Base-by-base conservation (phyloP, 2,329 filamentous ascomycete species). In the Sclerotinia trifoliorum region DNA sequence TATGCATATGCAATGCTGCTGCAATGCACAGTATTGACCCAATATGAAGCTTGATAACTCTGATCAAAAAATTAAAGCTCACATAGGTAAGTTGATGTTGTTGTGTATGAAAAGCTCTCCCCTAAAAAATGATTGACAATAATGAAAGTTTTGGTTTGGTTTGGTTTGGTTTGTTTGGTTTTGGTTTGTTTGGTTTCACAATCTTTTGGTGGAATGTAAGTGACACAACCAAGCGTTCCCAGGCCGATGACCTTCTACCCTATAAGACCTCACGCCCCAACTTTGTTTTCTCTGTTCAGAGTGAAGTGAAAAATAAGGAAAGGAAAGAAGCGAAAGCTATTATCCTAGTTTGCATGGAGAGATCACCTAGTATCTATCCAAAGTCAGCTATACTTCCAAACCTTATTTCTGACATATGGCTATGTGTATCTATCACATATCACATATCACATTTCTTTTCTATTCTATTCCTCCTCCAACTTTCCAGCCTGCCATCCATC, bases 21-120 rank as follows among this genome's bases (percentile, higher is more conserved):
- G 52, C 66, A 65, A 44, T 51, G 58, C 15, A 62, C 39, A 3
- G n/a, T 44, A 42, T 55, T 26, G 32, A 48, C 32, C 19, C 21
- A 42, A 61, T 15, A 56, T 39, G 51, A 64, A 64, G 66, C 24
- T 65, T 65, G 66, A 39, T 61, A 54, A 35, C 35, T 24, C 15
- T n/a, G 21, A n/a, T 24, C 44, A 19, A 49, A 49, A 35, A 10
- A 35, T 24, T 4, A n/a, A 15, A 48, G 26, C 21, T 35, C 58
- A 42, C 2, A 42, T 42, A 61, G n/a, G 46, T 29, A 44, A n/a
- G 21, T 32, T 10, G n/a, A 35, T 61, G 44, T 35, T 24, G 58
- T 42, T 42, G 10, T 35, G 29, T 35, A 48, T 49, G 5, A 49
- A 3, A 19, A 35, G 21, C 26, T 26, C 6, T 17, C 42, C 39